These are phyloP conservation scores for Tuber calosporum DNA, from an alignment of 495 filamentous ascomycete species.

Conservation along the genomic window DNA sequence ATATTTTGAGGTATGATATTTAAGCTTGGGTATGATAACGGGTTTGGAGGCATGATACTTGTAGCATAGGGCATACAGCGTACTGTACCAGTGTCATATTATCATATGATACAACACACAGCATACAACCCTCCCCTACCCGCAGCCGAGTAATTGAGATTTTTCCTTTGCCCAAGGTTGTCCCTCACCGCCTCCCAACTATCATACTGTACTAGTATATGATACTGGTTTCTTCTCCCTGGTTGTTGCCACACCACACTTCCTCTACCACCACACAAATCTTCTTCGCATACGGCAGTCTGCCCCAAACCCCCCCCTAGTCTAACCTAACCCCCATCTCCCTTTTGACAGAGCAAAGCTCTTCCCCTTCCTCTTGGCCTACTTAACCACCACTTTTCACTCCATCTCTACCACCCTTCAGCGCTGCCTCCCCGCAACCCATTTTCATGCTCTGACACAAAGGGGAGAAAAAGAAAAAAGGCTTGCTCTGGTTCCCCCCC, in stretches of 20 bases:
- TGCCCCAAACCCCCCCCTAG: background rate
- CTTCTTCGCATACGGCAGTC: background rate
- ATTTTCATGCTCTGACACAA: constrained; percentile 3
- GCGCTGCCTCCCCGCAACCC: background rate
- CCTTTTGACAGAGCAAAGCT: background rate
- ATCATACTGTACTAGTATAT: too few species aligned
- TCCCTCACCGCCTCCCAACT: background rate
- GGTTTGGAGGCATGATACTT: background rate
- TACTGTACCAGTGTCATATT: too few species aligned
- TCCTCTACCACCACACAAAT: background rate
- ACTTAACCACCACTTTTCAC: background rate
- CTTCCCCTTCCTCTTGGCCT: background rate
- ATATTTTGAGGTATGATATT: background rate
- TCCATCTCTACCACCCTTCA: background rate
- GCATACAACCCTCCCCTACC: background rate
- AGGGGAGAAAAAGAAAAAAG: background rate
- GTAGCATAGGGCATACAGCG: too few species aligned
- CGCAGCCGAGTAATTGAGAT: background rate
- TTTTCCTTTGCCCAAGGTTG: background rate
- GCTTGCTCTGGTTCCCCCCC: background rate
- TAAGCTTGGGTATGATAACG: too few species aligned
- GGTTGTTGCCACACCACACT: background rate
- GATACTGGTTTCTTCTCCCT: background rate
- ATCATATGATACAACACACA: too few species aligned
- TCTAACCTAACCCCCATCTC: background rate